phyloP scores from a whole-genome alignment of 2,329 filamentous ascomycete genomes.

The Plectosphaerella plurivora region DNA sequence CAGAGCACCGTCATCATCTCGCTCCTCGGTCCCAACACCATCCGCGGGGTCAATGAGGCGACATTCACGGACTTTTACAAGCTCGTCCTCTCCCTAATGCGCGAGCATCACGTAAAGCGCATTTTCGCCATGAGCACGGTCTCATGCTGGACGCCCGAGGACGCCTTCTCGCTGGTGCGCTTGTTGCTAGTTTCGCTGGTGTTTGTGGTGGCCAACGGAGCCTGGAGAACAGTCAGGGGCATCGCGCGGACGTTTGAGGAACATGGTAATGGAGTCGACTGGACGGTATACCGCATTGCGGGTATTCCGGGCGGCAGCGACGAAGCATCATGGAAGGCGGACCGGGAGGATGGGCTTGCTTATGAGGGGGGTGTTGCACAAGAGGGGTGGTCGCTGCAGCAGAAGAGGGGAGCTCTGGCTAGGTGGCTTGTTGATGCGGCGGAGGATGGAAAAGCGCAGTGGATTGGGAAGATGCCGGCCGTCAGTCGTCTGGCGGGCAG shows the following conservation, averaged over 20 bases:
- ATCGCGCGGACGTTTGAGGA: slow-evolving; percentile 16
- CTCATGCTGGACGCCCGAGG: slow-evolving; percentile 18
- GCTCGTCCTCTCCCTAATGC: slow-evolving; percentile 18
- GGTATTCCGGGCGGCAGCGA: slow-evolving; percentile 19
- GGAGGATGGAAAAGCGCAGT: slow-evolving; percentile 10
- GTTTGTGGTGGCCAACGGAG: slow-evolving; percentile 4
- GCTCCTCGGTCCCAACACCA: slow-evolving; percentile 16
- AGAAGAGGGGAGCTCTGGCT: slow-evolving; percentile 15
- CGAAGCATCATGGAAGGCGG: slow-evolving; percentile 18
- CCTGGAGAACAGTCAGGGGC: slow-evolving; percentile 14
- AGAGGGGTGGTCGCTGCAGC: slow-evolving; percentile 12
- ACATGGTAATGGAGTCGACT: slow-evolving; percentile 18
- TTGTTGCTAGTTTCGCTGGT: slow-evolving; percentile 10
- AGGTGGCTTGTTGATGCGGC: slow-evolving; percentile 23
- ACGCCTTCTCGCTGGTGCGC: slow-evolving; percentile 14
- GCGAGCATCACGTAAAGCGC: slow-evolving; percentile 21
- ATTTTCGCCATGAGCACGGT: slow-evolving; percentile 28
- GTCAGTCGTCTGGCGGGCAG: slow-evolving; percentile 11
- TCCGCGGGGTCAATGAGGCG: slow-evolving; percentile 1
- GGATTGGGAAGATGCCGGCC: slow-evolving; percentile 19
- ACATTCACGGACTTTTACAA: slow-evolving; percentile 13
- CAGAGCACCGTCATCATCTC: slow-evolving; percentile 13
- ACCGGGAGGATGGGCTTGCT: slow-evolving; percentile 17
- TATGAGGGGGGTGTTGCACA: slow-evolving; percentile 15
- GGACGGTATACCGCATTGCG: slow-evolving; percentile 20